These are phyloP conservation scores for Neurospora tetraspora DNA, from an alignment of 495 filamentous ascomycete genomes.

Conservation along the genomic window DNA sequence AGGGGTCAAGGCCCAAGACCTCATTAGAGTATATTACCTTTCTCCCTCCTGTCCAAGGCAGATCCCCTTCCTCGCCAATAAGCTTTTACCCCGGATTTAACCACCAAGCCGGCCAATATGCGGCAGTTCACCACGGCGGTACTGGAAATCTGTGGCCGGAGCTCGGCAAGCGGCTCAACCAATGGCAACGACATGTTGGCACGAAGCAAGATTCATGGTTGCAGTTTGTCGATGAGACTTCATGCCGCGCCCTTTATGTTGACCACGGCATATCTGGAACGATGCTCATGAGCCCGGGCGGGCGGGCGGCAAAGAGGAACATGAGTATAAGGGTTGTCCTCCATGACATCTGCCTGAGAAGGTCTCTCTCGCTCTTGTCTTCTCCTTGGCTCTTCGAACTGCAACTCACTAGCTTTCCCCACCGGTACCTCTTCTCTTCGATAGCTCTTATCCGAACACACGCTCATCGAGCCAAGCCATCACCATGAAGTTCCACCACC, in stretches of 20 bases:
- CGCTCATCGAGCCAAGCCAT: constrained; percentile 10
- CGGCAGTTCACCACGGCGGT: not conserved
- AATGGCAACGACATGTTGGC: not conserved
- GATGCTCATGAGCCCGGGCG: not conserved
- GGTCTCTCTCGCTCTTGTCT: not conserved
- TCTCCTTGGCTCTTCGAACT: not conserved
- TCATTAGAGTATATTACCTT: too few relatives aligned
- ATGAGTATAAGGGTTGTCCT: not conserved
- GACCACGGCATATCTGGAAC: not conserved
- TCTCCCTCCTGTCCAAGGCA: too few relatives aligned
- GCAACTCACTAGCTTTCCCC: not conserved
- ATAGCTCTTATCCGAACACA: not conserved
- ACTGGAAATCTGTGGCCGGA: not conserved
- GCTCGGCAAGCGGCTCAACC: not conserved
- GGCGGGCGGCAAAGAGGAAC: not conserved
- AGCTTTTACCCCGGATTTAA: constrained; percentile 5
- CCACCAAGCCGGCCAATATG: constrained; percentile 2
- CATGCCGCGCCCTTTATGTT: not conserved
- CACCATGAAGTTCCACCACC: constrained; percentile 15
- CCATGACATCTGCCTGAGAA: not conserved
- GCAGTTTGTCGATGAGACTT: not conserved
- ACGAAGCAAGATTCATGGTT: not conserved
- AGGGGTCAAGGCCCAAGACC: not conserved
- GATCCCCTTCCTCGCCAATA: not conserved
- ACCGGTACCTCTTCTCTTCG: not conserved